Evolutionary conservation across 2,329 filamentous ascomycete species (phyloP).

Genomic region (Alternaria gaisen): DNA sequence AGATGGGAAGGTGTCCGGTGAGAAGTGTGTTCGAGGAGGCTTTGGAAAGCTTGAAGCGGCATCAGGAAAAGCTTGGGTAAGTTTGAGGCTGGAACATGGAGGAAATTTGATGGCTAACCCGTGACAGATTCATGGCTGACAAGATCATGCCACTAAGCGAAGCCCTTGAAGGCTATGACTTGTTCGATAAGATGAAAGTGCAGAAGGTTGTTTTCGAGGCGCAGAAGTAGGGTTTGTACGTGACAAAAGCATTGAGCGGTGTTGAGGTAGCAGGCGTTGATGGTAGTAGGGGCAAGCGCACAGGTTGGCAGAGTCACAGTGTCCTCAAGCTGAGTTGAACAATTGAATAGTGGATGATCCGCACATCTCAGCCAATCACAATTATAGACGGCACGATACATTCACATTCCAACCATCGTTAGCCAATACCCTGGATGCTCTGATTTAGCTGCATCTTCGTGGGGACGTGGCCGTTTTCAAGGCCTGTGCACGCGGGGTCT

Average conservation of each 20-base stretch:
- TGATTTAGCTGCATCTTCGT: constrained; percentile 17
- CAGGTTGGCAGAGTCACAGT: neutral
- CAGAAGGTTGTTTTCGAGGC: constrained; percentile 63
- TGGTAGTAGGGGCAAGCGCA: neutral
- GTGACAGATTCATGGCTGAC: constrained; percentile 59
- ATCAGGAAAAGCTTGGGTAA: constrained; percentile 59
- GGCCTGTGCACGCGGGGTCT: constrained; percentile 33
- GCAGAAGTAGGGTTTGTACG: constrained; percentile 39
- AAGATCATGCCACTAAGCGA: constrained; percentile 62
- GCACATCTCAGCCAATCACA: constrained; percentile 5
- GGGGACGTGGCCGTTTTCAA: constrained; percentile 16
- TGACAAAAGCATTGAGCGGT: neutral
- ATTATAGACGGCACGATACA: neutral
- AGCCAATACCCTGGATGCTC: constrained; percentile 6
- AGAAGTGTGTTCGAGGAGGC: constrained; percentile 60
- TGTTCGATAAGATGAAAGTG: constrained; percentile 63
- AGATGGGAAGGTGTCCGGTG: constrained; percentile 62
- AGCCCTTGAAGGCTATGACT: constrained; percentile 61
- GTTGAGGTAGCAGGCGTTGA: constrained; percentile 2
- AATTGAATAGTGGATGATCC: neutral
- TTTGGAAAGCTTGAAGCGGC: constrained; percentile 55
- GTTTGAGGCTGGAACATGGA: constrained; percentile 12
- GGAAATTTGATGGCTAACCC: constrained; percentile 4
- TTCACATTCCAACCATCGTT: constrained; percentile 3
- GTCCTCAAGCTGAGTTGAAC: neutral